phyloP scores from a whole-genome alignment of 75 land plant genomes.

The Pinus taeda region DNA sequence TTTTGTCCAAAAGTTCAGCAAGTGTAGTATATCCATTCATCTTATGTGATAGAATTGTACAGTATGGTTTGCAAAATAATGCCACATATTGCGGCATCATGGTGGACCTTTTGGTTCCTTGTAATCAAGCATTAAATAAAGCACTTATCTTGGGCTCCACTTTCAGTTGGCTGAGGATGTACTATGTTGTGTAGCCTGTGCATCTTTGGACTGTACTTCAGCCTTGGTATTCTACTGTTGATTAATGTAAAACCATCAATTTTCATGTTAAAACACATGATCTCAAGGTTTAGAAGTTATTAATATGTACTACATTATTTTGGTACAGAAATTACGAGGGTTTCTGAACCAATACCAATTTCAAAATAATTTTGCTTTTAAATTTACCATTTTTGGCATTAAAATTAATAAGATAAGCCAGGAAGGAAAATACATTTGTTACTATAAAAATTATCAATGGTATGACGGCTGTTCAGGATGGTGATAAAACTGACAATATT shows the following conservation, averaged over 20 bases:
- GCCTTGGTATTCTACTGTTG: not conserved
- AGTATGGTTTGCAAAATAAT: conserved; percentile 6
- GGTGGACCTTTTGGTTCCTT: not conserved
- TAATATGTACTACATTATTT: too few species aligned
- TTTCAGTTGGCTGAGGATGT: not conserved
- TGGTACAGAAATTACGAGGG: not conserved
- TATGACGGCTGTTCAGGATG: too few species aligned
- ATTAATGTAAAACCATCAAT: not conserved
- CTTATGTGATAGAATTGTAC: conserved; percentile 4
- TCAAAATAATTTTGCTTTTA: not conserved
- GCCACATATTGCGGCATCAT: conserved; percentile 3
- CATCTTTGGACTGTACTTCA: not conserved
- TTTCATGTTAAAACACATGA: too few species aligned
- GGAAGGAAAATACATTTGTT: not conserved
- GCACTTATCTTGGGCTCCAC: conserved; percentile 2
- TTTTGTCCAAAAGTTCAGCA: conserved; percentile 4
- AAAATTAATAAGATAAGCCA: too few species aligned
- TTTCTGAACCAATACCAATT: not conserved
- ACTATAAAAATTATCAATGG: not conserved
- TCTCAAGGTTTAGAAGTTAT: not conserved
- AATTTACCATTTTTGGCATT: too few species aligned
- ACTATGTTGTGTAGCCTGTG: not conserved
- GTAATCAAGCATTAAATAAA: conserved; percentile 4
- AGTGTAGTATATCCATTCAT: conserved; percentile 11
- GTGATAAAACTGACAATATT: not conserved